Percentiles rank a stretch among this genome's conserved stretches.
Evolutionary conservation across 1,284 basidiomycete species (phyloP).

Genomic region (Vanrija pseudolonga): DNA sequence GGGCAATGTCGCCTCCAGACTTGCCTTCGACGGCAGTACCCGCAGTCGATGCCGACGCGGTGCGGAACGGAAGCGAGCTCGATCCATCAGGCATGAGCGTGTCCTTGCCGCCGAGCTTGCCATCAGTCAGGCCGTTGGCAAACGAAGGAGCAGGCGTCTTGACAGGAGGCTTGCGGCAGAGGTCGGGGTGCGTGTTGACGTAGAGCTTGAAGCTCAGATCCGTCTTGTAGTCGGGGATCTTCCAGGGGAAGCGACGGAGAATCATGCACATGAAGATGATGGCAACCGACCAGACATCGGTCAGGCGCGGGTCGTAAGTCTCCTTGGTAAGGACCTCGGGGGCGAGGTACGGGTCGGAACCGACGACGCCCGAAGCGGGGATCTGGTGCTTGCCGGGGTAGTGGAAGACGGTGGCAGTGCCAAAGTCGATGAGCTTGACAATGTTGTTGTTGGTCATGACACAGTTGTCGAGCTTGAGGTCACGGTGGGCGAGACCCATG

Average conservation of each 20-base stretch:
- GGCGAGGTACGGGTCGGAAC: conserved; percentile 96
- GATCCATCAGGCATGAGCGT: conserved; percentile 36
- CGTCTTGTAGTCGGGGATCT: conserved; percentile 89
- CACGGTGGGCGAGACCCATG: conserved; percentile 95
- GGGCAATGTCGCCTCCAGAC: too few species aligned
- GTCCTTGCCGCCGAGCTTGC: conserved; percentile 30
- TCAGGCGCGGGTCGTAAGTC: conserved; percentile 91
- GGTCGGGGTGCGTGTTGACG: conserved; percentile 84
- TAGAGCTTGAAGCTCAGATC: conserved; percentile 90
- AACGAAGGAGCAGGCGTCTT: conserved; percentile 42
- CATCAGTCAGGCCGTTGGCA: conserved; percentile 26
- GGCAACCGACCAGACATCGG: conserved; percentile 97
- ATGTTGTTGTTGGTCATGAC: conserved; percentile 93
- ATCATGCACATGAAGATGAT: conserved; percentile 99
- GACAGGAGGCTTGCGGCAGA: conserved; percentile 55
- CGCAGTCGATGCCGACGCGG: conserved; percentile 27
- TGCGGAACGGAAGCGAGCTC: conserved; percentile 38
- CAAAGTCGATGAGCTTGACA: conserved; percentile 99
- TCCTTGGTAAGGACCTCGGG: conserved; percentile 84
- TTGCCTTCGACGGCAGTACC: conserved; percentile 27
- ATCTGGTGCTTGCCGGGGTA: conserved; percentile 86
- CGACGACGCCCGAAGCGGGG: conserved; percentile 85
- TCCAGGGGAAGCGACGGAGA: conserved; percentile 98
- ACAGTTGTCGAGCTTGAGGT: conserved; percentile 99
- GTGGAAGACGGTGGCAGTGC: conserved; percentile 97